Evolutionary conservation across 257 asterid species (phyloP).

Genomic region (Henckelia pumila): DNA sequence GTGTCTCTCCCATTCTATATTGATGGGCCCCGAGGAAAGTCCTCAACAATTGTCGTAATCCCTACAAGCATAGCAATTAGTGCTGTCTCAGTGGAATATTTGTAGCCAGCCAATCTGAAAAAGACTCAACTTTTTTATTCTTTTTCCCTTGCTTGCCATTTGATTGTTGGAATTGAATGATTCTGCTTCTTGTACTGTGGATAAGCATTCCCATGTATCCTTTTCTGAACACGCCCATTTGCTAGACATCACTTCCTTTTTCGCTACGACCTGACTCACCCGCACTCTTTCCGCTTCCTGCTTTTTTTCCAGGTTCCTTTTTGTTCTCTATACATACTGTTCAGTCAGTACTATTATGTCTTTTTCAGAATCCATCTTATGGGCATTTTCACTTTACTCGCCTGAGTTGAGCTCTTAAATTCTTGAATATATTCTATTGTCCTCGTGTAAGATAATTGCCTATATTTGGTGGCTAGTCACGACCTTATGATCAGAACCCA

Average conservation of each 20-base stretch:
- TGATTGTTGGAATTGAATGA: constrained; percentile 33
- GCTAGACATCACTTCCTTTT: constrained; percentile 6
- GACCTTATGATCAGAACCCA: background rate
- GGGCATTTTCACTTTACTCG: background rate
- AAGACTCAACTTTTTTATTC: constrained; percentile 28
- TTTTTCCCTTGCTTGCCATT: constrained; percentile 23
- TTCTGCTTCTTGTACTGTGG: constrained; percentile 25
- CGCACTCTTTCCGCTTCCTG: background rate
- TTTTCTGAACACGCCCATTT: constrained; percentile 15
- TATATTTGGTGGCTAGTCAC: background rate
- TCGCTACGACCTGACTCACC: background rate
- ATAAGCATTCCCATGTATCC: constrained; percentile 24
- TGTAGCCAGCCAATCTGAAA: constrained; percentile 54
- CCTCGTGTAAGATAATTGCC: background rate
- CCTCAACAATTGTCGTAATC: constrained; percentile 37
- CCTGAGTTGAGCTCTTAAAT: background rate
- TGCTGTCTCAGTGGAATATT: constrained; percentile 56
- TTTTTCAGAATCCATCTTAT: background rate
- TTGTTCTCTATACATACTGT: background rate
- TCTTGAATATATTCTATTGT: background rate
- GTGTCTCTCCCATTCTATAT: constrained; percentile 36
- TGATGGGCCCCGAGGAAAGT: constrained; percentile 39
- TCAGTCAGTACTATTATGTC: background rate
- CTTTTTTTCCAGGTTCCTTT: background rate
- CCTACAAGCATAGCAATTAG: constrained; percentile 48